Evolutionary conservation across 148 eudicot species (phyloP), one percentile per base, ranked within the genome.

Genomic region (Rhododendron simsii): DNA sequence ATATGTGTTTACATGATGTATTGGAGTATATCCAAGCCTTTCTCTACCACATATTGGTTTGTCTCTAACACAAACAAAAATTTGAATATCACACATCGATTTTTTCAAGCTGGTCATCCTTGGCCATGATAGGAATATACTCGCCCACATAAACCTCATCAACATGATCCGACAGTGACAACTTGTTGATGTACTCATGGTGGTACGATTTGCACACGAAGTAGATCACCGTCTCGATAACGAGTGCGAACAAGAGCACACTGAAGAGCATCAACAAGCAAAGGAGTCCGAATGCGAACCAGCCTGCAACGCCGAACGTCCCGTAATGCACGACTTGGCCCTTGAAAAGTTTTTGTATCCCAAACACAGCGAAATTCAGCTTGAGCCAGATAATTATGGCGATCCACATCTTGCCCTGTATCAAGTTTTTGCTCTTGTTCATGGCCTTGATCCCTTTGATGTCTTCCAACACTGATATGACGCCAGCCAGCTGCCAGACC

Each of bases 171-270:
- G 93, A 88, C 86, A 94, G 90, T 0, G 78, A 75, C 4, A 92
- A 89, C 69, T 92, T 94, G 47, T 94, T 95, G 73, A 94, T 94
- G 55, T 88, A 92, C 88, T 94, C 91, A 86, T 91, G 91, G 81
- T 94, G 95, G 51, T 91, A 94, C 2, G 94, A 92, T 48, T 94
- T 94, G 87, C 98, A 93, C 80, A 93, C 92, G 82, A 93, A 92
- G 82, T 94, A 94, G n/a, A 94, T 59, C 21, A 94, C 86, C 2
- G 93, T 94, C 79, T 93, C 94, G 37, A 88, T 85, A 13, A 93
- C 92, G 11, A 93, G 88, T 23, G 90, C 91, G 61, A 93, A 85
- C 11, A 94, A 67, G 33, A 85, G 39, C 82, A 87, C 14, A 12
- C 28, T 39, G 6, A 75, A 48, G 2, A 84, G 85, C 75, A 89